These are phyloP conservation scores for Nemania sp. DNA, from an alignment of 2,329 filamentous ascomycete genomes.

Conservation along the genomic window DNA sequence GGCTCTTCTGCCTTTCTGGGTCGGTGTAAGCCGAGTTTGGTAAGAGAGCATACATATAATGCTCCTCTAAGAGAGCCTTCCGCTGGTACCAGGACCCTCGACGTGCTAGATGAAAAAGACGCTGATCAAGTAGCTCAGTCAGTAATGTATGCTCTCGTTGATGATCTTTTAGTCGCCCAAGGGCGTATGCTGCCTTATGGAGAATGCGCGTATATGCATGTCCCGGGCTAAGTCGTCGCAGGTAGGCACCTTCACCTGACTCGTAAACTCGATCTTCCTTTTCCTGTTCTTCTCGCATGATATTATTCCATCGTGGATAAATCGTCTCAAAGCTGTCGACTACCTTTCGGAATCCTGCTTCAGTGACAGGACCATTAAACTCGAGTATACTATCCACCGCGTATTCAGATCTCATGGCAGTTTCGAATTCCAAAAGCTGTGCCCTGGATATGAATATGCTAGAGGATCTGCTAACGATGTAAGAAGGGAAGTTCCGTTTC, in stretches of 20 bases:
- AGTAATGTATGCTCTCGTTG: constrained; percentile 74
- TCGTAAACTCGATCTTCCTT: constrained; percentile 80
- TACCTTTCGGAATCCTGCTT: constrained; percentile 67
- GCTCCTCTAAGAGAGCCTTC: constrained; percentile 90
- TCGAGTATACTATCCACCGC: constrained; percentile 82
- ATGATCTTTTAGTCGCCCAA: constrained; percentile 82
- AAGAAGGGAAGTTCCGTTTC: constrained; percentile 82
- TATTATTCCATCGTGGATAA: constrained; percentile 76
- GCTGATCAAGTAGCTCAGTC: constrained; percentile 74
- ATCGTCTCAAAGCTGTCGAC: constrained; percentile 73
- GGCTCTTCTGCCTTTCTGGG: constrained; percentile 66
- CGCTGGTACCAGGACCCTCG: constrained; percentile 95
- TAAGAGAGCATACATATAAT: constrained; percentile 77
- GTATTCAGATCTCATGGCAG: constrained; percentile 79
- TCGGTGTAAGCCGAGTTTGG: constrained; percentile 45
- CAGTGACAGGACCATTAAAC: constrained; percentile 70
- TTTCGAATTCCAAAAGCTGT: constrained; percentile 84
- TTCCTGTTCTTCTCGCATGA: constrained; percentile 73
- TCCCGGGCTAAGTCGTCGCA: constrained; percentile 85
- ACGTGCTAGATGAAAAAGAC: constrained; percentile 80
- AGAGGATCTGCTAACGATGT: constrained; percentile 84
- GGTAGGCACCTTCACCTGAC: constrained; percentile 82
- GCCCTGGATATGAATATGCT: constrained; percentile 83
- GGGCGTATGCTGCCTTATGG: constrained; percentile 79
- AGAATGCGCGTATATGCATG: constrained; percentile 94